Evolutionary conservation across 1,284 basidiomycete genomes (phyloP), one percentile per base, ranked within the genome.

Genomic region (Pyrrhoderma lamaoense): DNA sequence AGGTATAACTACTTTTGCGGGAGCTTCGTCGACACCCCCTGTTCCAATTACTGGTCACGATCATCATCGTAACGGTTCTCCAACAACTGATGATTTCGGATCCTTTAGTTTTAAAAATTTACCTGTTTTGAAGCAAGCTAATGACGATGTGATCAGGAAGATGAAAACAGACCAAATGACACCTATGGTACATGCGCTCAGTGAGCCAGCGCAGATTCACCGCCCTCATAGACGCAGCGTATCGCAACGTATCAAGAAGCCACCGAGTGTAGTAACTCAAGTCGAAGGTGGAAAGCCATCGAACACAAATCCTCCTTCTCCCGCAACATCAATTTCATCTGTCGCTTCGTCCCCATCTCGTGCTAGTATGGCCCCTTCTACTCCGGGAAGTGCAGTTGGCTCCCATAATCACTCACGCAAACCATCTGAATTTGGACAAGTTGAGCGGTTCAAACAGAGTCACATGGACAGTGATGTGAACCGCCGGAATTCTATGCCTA

Each of bases 101-200:
- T 85, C 93, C 0, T 99, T 99, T 72, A 93, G 85, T 66, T 99
- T 94, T 80, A 98, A 98, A 76, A 99, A 99, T 62, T 67, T 98
- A 44, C 93, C 93, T 0, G 83, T 98, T 8, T 73, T 99, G 64
- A 99, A 99, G 71, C 93, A 98, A 67, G 93, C 93, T 19, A 99
- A 99, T 65, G 96, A 99, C 67, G 94, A 99, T 65, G 86, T 99
- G 58, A 96, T 99, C 61, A 83, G 92, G 53, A 95, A 96, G 69
- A 77, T 99, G 65, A 85, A 85, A 70, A 89, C 86, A 0, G 88
- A 90, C 59, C 86, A 88, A 60, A 76, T 89, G 69, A 69, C 74
- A 1, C 84, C 88, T 19, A 72, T 90, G 47, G 69, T 77, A 0
- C 87, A 89, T 60, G 73, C 88, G 7, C 69, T 90, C 50, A 76